A percentile compares a stretch with the other conserved stretches of the same genome.
phyloP scores from a whole-genome alignment of 2,329 filamentous ascomycete genomes.

The Stagonosporopsis rhizophila region DNA sequence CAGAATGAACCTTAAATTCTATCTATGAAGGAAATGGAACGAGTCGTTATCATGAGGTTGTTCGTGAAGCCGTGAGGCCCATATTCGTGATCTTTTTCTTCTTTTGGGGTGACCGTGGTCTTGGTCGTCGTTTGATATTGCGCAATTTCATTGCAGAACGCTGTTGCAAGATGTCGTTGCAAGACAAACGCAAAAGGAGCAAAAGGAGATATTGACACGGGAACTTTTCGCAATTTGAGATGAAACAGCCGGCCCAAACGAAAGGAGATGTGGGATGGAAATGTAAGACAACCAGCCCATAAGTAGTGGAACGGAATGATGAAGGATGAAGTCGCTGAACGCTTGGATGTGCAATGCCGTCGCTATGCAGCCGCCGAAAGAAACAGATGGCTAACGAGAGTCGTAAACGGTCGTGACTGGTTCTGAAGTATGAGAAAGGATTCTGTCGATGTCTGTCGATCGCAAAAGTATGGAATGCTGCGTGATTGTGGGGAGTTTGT shows the following conservation, averaged over 20 bases:
- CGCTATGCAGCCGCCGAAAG: conserved; percentile 44
- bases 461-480: background rate
- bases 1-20: conserved; percentile 5
- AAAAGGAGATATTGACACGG: conserved; percentile 3
- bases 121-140: background rate
- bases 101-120: conserved; percentile 18
- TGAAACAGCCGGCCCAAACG: conserved; percentile 26
- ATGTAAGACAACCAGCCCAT: conserved; percentile 24
- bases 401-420: conserved; percentile 16
- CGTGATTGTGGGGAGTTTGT: background rate
- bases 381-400: conserved; percentile 28
- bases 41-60: conserved; percentile 18
- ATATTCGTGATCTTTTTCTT: conserved; percentile 22
- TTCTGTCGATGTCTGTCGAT: background rate
- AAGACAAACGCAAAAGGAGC: background rate
- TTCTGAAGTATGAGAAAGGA: background rate
- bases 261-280: conserved; percentile 1
- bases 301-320: conserved; percentile 11
- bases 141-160: too few relatives aligned
- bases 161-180: background rate
- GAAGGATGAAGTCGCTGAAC: conserved; percentile 36
- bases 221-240: conserved; percentile 22
- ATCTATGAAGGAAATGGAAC: conserved; percentile 11
- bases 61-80: conserved; percentile 17
- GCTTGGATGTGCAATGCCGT: conserved; percentile 45